Base-by-base conservation (phyloP, 441 rosid species). In the Metrosideros polymorpha region DNA sequence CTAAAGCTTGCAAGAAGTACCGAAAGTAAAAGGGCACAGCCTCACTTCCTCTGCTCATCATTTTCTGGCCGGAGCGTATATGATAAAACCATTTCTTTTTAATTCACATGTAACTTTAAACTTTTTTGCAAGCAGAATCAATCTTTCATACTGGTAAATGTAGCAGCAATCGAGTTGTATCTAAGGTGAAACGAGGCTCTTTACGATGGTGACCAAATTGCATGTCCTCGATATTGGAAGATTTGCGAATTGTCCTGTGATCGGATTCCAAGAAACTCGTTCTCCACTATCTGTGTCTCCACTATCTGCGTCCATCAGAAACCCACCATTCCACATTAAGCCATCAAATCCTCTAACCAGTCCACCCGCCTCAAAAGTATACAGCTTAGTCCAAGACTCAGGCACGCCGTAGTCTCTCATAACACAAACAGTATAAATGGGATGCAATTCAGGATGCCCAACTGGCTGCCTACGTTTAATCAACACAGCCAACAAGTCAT, bases 391-490 rank as follows among this genome's bases (percentile, higher is more conserved):
- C 76, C 76, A 63, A 18, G 76, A 63, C 76, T 63, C 76, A 0
- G 76, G 76, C 3, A 63, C 6, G 1, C 76, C 43, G 25, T 63
- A 63, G 24, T 63, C 76, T 17, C 24, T 63, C 76, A 32, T 63
- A 63, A 63, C 76, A 42, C 43, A 63, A 17, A 63, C 25, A 1
- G 3, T 30, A 63, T 6, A 7, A 17, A 8, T 3, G 10, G 5
- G 7, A 61, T 0, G n/a, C n/a, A n/a, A n/a, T n/a, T n/a, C n/a
- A n/a, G n/a, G 57, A 54, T 8, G 4, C 12, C 4, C 12, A 24
- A 3, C 0, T 0, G 24, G 12, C 0, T 30, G 5, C 39, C 1
- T 30, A 15, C 0, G 3, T 7, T 2, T 3, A 14, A 59, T 7
- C 2, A 59, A 3, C 10, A 30, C 24, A 61, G 75, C 75, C 42